Conservation (phyloP, 2,329 filamentous ascomycete species). For the Aaosphaeria arxii region DNA sequence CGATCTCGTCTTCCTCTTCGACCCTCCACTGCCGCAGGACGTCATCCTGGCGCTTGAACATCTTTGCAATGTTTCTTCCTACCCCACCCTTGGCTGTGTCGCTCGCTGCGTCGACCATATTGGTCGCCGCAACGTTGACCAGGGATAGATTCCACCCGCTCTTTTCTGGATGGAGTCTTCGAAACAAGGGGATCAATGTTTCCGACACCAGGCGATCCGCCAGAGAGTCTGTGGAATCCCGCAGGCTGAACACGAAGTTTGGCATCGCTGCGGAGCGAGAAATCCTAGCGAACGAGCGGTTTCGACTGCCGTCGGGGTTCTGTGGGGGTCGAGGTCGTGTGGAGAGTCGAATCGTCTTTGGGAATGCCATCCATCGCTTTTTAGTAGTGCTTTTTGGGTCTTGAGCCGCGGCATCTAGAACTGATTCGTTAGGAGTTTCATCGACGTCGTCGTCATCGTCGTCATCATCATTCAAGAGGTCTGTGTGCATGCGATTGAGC, state of each 20-base stretch:
- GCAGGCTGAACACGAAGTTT: conserved; percentile 66
- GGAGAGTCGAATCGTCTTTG: conserved; percentile 76
- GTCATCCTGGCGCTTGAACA: conserved; percentile 76
- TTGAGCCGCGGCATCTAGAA: background rate
- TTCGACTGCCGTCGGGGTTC: conserved; percentile 53
- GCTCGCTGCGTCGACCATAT: conserved; percentile 61
- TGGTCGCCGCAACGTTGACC: conserved; percentile 82
- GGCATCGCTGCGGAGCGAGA: conserved; percentile 76
- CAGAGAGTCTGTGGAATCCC: conserved; percentile 56
- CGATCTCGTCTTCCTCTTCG: conserved; percentile 40
- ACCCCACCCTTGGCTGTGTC: conserved; percentile 38
- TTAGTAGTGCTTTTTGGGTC: background rate
- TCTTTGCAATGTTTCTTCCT: conserved; percentile 73
- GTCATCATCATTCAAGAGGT: conserved; percentile 61
- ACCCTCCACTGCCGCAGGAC: conserved; percentile 66
- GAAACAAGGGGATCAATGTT: conserved; percentile 67
- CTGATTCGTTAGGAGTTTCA: background rate
- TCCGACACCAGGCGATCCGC: conserved; percentile 70
- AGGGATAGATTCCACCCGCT: conserved; percentile 76
- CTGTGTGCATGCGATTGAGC: conserved; percentile 72
- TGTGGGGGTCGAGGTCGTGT: conserved; percentile 62
- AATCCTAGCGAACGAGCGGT: conserved; percentile 63
- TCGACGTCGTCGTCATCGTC: conserved; percentile 9
- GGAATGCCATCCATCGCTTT: conserved; percentile 71
- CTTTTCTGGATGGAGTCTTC: conserved; percentile 67